A percentile compares a stretch with the other conserved stretches of the same genome.
Conservation (phyloP, 306 rosid genomes). For the Luffa aegyptiaca region DNA sequence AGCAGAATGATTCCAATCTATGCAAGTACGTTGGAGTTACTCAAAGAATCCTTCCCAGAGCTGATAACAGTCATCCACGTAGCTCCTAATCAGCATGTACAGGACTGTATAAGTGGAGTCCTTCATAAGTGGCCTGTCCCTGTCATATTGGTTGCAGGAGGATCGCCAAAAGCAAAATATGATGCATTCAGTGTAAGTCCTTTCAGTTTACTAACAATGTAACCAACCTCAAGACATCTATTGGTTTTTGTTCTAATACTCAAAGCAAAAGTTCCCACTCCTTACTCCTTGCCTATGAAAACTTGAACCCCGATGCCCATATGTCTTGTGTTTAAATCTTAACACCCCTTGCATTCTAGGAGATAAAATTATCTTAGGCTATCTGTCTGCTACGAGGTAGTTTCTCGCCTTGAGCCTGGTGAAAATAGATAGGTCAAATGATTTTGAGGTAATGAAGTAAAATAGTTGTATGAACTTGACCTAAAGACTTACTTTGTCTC, state of each 20-base stretch:
- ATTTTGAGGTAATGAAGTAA: background rate
- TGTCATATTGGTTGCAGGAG: slow-evolving; percentile 54
- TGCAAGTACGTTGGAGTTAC: slow-evolving; percentile 37
- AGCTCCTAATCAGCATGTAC: slow-evolving; percentile 65
- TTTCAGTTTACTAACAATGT: slow-evolving; percentile 7
- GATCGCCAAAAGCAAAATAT: slow-evolving; percentile 45
- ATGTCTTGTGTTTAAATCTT: background rate
- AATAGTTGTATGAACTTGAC: background rate
- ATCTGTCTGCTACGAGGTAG: background rate
- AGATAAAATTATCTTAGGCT: background rate
- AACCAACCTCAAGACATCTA: background rate
- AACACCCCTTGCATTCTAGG: background rate
- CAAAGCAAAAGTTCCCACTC: background rate
- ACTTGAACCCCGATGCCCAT: background rate
- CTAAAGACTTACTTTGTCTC: background rate
- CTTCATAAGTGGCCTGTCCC: slow-evolving; percentile 69
- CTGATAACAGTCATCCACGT: slow-evolving; percentile 57
- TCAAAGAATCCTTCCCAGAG: slow-evolving; percentile 39
- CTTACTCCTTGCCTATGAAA: background rate
- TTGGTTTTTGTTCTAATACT: background rate
- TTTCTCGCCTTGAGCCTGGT: background rate
- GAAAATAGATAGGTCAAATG: background rate
- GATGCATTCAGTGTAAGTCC: slow-evolving; percentile 81
- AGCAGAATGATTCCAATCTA: slow-evolving; percentile 71
- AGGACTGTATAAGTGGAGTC: slow-evolving; percentile 32